Percentiles rank a stretch among this genome's conserved stretches.
These are phyloP conservation scores for Tagetes patula DNA, from an alignment of 129 eudicot species.

Conservation along the genomic window DNA sequence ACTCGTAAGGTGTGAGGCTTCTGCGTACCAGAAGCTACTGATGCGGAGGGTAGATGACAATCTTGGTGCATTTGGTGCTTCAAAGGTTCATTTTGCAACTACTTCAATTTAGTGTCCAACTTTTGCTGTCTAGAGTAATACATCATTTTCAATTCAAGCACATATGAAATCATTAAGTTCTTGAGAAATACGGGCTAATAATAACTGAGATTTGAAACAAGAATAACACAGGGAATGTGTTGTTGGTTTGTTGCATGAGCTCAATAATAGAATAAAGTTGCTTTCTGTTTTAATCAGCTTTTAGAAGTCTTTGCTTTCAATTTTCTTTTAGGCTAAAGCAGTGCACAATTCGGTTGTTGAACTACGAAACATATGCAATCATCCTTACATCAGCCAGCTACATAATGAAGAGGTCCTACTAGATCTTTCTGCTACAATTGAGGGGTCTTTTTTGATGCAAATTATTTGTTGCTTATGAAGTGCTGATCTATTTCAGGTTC, in stretches of 20 bases:
- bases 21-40: conserved; percentile 90
- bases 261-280: conserved; percentile 13
- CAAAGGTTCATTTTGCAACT: conserved; percentile 59
- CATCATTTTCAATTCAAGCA: conserved; percentile 15
- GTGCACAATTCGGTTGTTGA: conserved; percentile 98
- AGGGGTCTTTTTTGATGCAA: not conserved
- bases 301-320: conserved; percentile 2
- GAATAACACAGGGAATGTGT: not conserved
- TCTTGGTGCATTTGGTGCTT: conserved; percentile 83
- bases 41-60: conserved; percentile 97
- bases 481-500: conserved; percentile 56
- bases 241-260: conserved; percentile 15
- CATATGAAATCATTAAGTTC: conserved; percentile 6
- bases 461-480: conserved; percentile 17
- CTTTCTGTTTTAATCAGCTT: conserved; percentile 6
- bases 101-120: not conserved
- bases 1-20: conserved; percentile 94
- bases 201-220: not conserved
- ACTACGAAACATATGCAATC: conserved; percentile 96
- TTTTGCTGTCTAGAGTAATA: conserved; percentile 7
- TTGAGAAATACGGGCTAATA: not conserved
- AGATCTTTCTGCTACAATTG: conserved; percentile 5
- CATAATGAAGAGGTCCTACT: conserved; percentile 82
- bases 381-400: conserved; percentile 98
- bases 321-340: conserved; percentile 57